Evolutionary conservation across 2,329 filamentous ascomycete genomes (phyloP).

Genomic region (Phialemoniopsis sp.): DNA sequence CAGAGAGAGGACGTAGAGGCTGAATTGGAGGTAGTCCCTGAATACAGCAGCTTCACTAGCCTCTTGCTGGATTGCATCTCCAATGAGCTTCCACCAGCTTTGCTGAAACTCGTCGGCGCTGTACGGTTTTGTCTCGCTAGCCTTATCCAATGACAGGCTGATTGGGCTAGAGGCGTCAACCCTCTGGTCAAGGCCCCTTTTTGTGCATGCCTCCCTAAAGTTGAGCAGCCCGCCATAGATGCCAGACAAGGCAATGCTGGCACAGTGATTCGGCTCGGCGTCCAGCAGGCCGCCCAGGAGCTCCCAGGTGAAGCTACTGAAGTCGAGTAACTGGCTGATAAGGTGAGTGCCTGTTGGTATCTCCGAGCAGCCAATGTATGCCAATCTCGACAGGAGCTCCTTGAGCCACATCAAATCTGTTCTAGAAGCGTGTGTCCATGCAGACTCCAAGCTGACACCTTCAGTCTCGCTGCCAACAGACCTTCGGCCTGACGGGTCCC

Average conservation of each 20-base stretch:
- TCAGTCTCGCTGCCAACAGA: too few relatives aligned
- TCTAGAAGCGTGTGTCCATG: neutral
- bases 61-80: too few relatives aligned
- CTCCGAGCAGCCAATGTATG: slow-evolving; percentile 44
- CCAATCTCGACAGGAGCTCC: slow-evolving; percentile 38
- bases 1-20: too few relatives aligned
- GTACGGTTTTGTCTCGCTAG: too few relatives aligned
- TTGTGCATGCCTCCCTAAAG: slow-evolving; percentile 31
- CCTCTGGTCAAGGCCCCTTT: too few relatives aligned
- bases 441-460: too few relatives aligned
- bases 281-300: slow-evolving; percentile 31
- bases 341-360: slow-evolving; percentile 22
- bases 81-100: too few relatives aligned
- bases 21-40: too few relatives aligned
- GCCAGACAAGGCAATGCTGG: slow-evolving; percentile 29
- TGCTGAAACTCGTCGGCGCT: slow-evolving; percentile 10
- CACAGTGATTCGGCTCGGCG: slow-evolving; percentile 9
- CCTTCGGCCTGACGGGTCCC: too few relatives aligned
- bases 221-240: slow-evolving; percentile 22
- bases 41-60: too few relatives aligned
- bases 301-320: slow-evolving; percentile 11
- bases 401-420: slow-evolving; percentile 14
- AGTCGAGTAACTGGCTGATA: slow-evolving; percentile 13
- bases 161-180: too few relatives aligned
- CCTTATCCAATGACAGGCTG: too few relatives aligned